A percentile compares a stretch with the other conserved stretches of the same genome.
These are phyloP conservation scores for Phyllachora maydis DNA, from an alignment of 2,329 filamentous ascomycete genomes.

Conservation along the genomic window DNA sequence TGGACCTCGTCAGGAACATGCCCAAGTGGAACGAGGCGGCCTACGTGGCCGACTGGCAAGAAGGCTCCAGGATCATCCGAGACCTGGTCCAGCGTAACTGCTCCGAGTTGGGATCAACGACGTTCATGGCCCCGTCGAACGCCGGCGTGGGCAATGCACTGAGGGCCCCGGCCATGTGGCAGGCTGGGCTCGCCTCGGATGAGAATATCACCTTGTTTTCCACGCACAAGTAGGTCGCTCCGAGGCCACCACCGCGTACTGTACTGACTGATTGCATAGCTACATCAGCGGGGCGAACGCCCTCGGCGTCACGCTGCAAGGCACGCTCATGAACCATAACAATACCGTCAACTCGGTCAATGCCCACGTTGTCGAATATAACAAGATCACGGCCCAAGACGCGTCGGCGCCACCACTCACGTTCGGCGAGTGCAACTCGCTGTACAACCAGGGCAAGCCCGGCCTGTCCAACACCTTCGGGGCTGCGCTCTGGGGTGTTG, in stretches of 20 bases:
- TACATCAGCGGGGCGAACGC: constrained; percentile 38
- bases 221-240: constrained; percentile 30
- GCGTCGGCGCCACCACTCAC: constrained; percentile 24
- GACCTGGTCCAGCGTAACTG: constrained; percentile 22
- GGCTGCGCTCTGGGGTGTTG: constrained; percentile 41
- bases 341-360: constrained; percentile 24
- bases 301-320: constrained; percentile 39
- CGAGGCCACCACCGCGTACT: no score
- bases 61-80: constrained; percentile 28
- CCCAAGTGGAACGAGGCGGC: constrained; percentile 32
- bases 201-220: constrained; percentile 29
- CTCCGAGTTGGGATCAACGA: constrained; percentile 20
- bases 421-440: constrained; percentile 39
- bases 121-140: constrained; percentile 35
- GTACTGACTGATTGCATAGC: constrained; percentile 13
- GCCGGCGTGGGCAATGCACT: constrained; percentile 28
- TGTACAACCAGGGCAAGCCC: constrained; percentile 39
- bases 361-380: constrained; percentile 24
- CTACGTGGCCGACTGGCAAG: constrained; percentile 36
- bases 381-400: constrained; percentile 14
- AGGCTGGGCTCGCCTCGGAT: constrained; percentile 27
- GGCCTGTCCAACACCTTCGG: constrained; percentile 45
- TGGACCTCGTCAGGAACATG: constrained; percentile 34
- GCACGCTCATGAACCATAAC: constrained; percentile 43
- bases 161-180: constrained; percentile 26